phyloP scores from a whole-genome alignment of 2,329 filamentous ascomycete genomes.

The Chaetomium globosum region DNA sequence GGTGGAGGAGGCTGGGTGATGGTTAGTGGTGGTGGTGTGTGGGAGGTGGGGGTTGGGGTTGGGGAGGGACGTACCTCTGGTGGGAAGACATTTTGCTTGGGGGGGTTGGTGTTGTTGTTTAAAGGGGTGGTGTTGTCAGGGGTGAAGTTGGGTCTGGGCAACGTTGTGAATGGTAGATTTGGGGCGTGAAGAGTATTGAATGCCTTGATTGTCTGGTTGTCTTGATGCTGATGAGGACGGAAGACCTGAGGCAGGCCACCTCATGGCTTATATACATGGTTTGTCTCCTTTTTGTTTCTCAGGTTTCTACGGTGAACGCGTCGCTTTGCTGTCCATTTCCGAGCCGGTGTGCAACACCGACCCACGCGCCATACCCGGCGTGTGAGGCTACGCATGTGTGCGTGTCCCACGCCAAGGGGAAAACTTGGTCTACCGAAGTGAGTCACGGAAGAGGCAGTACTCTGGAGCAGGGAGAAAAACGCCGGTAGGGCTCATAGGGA shows the following conservation, averaged over 20 bases:
- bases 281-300: background rate
- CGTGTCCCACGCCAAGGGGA: background rate
- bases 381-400: slow-evolving; percentile 4
- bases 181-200: background rate
- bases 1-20: slow-evolving; percentile 11
- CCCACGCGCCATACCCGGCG: slow-evolving; percentile 5
- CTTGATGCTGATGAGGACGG: slow-evolving; percentile 1
- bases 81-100: slow-evolving; percentile 22
- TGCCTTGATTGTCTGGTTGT: slow-evolving; percentile 15
- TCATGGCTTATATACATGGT: slow-evolving; percentile 22
- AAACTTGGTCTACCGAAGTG: slow-evolving; percentile 2
- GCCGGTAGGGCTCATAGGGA: background rate
- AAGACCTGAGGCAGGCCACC: slow-evolving; percentile 7
- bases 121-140: slow-evolving; percentile 2
- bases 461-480: background rate
- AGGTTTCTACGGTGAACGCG: too few relatives aligned
- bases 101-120: slow-evolving; percentile 12
- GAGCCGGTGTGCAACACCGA: background rate
- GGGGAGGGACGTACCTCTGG: slow-evolving; percentile 13
- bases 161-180: slow-evolving; percentile 4
- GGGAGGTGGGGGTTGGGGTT: slow-evolving; percentile 7
- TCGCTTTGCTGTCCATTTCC: background rate
- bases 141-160: background rate
- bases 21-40: slow-evolving; percentile 22
- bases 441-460: slow-evolving; percentile 1